Evolutionary conservation across 176 grass and related monocot genomes (phyloP).

Genomic region (Eragrostis nindensis): DNA sequence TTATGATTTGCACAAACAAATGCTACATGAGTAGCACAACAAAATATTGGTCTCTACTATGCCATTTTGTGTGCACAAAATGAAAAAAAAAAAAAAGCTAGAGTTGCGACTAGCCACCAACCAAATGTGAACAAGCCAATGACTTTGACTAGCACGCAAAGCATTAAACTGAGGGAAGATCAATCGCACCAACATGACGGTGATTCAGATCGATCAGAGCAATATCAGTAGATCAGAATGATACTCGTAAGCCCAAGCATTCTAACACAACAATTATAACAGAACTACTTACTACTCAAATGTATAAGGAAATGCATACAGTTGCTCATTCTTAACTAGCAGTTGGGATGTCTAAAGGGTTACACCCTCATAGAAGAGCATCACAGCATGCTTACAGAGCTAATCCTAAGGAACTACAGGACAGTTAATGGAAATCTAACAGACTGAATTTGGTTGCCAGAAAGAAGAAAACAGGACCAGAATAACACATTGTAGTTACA

Average conservation of each 20-base stretch:
- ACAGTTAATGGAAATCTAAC: neutral
- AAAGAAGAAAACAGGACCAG: neutral
- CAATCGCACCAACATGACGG: neutral
- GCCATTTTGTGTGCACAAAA: too few species aligned
- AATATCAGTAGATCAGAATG: neutral
- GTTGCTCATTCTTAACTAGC: neutral
- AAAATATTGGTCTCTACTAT: too few species aligned
- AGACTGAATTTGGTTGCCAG: neutral
- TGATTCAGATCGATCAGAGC: neutral
- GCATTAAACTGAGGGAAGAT: neutral
- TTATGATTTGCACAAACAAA: too few species aligned
- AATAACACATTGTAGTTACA: neutral
- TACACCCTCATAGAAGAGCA: neutral
- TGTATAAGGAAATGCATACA: neutral
- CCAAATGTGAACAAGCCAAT: neutral
- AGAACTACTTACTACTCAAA: neutral
- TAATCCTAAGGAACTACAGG: neutral
- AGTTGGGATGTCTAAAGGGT: neutral
- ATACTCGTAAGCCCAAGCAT: neutral
- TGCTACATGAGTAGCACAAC: too few species aligned
- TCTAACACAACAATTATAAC: neutral
- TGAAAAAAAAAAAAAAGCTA: neutral
- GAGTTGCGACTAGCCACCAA: conserved; percentile 7
- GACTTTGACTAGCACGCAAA: neutral
- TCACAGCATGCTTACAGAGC: neutral